phyloP scores from a whole-genome alignment of 1,284 basidiomycete species.

The Irpex rosettiformis region DNA sequence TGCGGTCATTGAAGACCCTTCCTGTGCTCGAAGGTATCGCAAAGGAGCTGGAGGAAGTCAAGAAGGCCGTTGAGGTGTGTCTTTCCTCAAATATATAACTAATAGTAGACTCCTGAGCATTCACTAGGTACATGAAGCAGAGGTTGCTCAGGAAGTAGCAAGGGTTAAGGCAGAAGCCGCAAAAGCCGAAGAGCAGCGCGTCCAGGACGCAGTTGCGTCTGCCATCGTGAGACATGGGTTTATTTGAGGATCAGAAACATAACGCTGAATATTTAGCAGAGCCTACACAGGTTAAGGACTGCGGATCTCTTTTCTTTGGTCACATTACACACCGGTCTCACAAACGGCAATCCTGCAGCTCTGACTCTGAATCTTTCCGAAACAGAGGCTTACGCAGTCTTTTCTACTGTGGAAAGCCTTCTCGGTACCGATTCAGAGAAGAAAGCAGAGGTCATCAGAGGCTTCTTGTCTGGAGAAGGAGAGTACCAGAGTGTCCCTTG shows the following conservation, averaged over 20 bases:
- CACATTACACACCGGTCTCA: constrained; percentile 57
- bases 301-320: constrained; percentile 62
- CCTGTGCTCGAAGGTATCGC: constrained; percentile 71
- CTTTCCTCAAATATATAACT: neutral
- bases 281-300: constrained; percentile 34
- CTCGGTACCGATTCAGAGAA: constrained; percentile 47
- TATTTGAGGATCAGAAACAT: neutral
- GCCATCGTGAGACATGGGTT: constrained; percentile 49
- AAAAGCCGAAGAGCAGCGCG: constrained; percentile 48
- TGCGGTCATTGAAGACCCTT: constrained; percentile 62
- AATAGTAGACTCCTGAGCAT: constrained; percentile 3
- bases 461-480: constrained; percentile 53
- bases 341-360: constrained; percentile 41
- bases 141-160: constrained; percentile 52
- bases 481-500: constrained; percentile 58
- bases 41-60: constrained; percentile 79
- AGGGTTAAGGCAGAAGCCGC: constrained; percentile 51
- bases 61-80: constrained; percentile 75
- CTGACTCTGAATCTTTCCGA: constrained; percentile 44
- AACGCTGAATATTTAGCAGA: constrained; percentile 29
- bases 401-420: constrained; percentile 48
- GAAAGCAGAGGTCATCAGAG: constrained; percentile 48
- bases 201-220: constrained; percentile 51
- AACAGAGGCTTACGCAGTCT: constrained; percentile 50
- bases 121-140: constrained; percentile 60